These are phyloP conservation scores for Scedosporium boydii DNA, from an alignment of 2,329 filamentous ascomycete genomes.

Conservation along the genomic window DNA sequence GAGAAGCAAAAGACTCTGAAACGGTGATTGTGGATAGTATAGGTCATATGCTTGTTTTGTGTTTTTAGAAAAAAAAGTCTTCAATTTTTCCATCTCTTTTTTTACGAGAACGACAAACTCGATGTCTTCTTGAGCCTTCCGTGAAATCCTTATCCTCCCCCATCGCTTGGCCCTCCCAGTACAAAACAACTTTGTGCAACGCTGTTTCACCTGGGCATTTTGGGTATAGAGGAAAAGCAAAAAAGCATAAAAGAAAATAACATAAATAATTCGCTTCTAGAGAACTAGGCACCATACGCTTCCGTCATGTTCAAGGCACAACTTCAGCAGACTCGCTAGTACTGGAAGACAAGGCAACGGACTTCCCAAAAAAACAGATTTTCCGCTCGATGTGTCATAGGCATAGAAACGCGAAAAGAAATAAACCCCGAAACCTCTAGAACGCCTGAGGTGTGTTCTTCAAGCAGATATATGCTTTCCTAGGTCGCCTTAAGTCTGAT, in stretches of 20 bases:
- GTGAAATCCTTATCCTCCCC: background rate
- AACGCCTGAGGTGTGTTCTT: background rate
- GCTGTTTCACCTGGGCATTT: background rate
- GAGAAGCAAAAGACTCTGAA: slow-evolving; percentile 80
- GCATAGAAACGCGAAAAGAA: background rate
- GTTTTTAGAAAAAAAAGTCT: background rate
- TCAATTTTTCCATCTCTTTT: background rate
- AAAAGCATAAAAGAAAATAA: background rate
- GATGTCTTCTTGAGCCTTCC: background rate
- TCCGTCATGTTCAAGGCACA: too few species aligned
- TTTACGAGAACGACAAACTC: background rate
- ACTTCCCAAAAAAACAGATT: too few species aligned
- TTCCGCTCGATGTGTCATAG: too few species aligned
- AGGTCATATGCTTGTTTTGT: background rate
- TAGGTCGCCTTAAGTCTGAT: background rate
- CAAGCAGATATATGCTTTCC: background rate
- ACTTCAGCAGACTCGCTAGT: too few species aligned
- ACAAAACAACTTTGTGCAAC: background rate
- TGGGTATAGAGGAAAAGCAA: background rate
- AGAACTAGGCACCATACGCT: too few species aligned
- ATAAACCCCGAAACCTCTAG: background rate
- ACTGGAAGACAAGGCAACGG: too few species aligned
- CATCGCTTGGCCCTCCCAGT: too few species aligned
- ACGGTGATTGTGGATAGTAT: slow-evolving; percentile 29
- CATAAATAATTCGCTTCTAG: background rate